Conservation (phyloP, 2,329 filamentous ascomycete genomes). For the Nemania diffusa region DNA sequence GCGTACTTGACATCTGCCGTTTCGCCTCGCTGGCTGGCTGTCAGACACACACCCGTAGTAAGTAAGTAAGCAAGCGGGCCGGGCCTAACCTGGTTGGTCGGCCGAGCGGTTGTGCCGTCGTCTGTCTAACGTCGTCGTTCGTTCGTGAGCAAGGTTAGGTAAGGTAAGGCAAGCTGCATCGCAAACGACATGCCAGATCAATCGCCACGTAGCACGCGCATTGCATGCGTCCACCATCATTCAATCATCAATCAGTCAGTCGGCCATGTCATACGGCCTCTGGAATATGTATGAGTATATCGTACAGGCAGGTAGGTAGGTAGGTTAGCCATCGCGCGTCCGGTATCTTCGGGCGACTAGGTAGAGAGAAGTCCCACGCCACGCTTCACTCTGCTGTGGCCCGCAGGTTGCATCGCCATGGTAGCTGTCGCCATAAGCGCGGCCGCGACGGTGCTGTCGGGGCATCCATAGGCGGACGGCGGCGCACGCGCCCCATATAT, state of each 20-base stretch:
- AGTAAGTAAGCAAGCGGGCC: background rate
- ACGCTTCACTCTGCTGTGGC: background rate
- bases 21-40: background rate
- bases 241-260: background rate
- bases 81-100: background rate
- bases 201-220: slow-evolving; percentile 34
- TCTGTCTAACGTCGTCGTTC: background rate
- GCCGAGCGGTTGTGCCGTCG: background rate
- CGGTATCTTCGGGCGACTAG: background rate
- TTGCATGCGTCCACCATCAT: slow-evolving; percentile 4
- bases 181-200: slow-evolving; percentile 26
- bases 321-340: background rate
- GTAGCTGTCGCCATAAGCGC: background rate
- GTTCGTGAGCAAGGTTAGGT: background rate
- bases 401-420: background rate
- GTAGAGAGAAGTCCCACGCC: background rate
- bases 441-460: background rate
- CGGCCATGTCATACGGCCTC: background rate
- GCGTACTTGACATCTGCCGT: background rate
- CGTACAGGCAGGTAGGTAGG: background rate
- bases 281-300: background rate
- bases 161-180: background rate
- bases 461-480: background rate
- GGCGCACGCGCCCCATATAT: background rate
- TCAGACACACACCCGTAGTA: background rate